A percentile compares a stretch with the other conserved stretches of the same genome.
Conservation (phyloP, 176 grass and related monocot species). For the Triticum timopheevii region DNA sequence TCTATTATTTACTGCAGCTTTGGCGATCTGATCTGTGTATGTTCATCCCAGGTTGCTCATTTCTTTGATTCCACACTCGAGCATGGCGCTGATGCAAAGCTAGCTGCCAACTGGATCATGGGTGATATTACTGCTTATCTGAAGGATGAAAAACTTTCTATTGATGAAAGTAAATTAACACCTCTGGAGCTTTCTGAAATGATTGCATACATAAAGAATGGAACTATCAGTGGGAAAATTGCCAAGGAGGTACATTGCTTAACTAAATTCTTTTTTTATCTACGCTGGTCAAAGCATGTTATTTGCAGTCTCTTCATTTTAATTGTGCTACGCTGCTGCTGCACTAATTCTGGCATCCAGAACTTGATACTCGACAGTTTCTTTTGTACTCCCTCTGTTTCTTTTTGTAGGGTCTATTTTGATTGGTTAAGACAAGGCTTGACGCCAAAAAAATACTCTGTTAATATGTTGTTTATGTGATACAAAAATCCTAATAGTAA, state of each 20-base stretch:
- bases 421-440: not conserved
- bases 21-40: constrained; percentile 12
- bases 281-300: not conserved
- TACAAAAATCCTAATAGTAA: not conserved
- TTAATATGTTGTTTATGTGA: not conserved
- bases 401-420: not conserved
- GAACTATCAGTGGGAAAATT: constrained; percentile 95
- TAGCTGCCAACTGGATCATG: constrained; percentile 98
- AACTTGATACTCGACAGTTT: not conserved
- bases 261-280: not conserved
- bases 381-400: not conserved
- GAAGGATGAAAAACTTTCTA: constrained; percentile 77
- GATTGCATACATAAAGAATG: constrained; percentile 75
- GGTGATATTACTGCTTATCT: constrained; percentile 89
- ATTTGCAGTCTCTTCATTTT: not conserved
- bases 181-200: constrained; percentile 76
- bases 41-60: constrained; percentile 68
- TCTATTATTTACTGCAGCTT: constrained; percentile 7
- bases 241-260: constrained; percentile 71
- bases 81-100: constrained; percentile 79
- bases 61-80: constrained; percentile 84
- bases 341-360: not conserved
- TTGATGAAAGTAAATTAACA: constrained; percentile 84
- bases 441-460: not conserved
- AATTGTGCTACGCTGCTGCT: not conserved